Evolutionary conservation across 805 yeast species (phyloP), one percentile per base, ranked within the genome.

Genomic region (Candida glaebosa): DNA sequence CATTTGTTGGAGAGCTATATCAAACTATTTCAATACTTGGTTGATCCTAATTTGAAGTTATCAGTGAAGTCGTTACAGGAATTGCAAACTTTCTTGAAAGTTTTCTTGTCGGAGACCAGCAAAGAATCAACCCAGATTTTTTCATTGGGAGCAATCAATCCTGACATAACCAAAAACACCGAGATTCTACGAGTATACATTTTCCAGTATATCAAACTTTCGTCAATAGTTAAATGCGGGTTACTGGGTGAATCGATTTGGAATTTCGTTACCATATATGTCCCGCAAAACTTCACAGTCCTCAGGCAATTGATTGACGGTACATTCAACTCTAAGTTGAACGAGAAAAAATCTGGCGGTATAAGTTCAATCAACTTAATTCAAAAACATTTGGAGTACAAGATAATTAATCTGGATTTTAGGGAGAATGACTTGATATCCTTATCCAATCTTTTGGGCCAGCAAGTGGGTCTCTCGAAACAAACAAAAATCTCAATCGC

Each of bases 71-170:
- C 84, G 1, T 72, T 73, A 43, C 85, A 79, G 46, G 86, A 81
- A 47, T 56, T 84, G 15, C 71, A 75, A 34, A 46, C 65, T 2
- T 83, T 84, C 51, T 57, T 84, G 39, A 75, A 75, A 54, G 70
- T 73, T 6, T 85, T 76, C 51, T 58, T 85, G 2, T 63, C 58
- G 37, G 93, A 85, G 54, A 76, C 82, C 5, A 69, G 82, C 2
- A 76, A 71, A 18, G 91, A 85, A 47, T 62, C 76, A 20, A 71
- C 76, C 5, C 77, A 75, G 56, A 71, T 84, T 2, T 72, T 84
- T 34, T 80, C 89, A 1, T 59, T 85, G 31, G 95, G 95, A 1
- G 76, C 83, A 20, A 79, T 81, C 39, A 85, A 85, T 52, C 81
- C 82, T 3, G 87, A 82, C 38, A 86, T 85, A 28, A 60, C 68